Percentiles rank a stretch among this genome's conserved stretches.
Conservation (phyloP, 345 rosid species). For the Populus pruinosa region DNA sequence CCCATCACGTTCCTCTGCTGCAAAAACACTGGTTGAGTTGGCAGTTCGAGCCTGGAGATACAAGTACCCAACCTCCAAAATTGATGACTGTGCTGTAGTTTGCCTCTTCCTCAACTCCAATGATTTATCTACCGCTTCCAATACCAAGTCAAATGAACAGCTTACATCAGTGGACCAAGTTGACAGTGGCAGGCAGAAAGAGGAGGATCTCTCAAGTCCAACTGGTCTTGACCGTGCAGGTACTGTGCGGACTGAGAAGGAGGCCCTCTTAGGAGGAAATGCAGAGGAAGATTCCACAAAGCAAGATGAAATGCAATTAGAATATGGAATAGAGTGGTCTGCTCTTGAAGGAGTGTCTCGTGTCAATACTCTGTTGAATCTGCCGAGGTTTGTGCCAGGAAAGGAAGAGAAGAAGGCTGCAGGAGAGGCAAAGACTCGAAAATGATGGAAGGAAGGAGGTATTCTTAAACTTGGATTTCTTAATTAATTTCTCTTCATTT, state of each 20-base stretch:
- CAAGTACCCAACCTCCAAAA: slow-evolving; percentile 89
- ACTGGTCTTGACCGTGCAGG: slow-evolving; percentile 36
- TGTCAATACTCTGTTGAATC: slow-evolving; percentile 68
- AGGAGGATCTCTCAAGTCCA: slow-evolving; percentile 20
- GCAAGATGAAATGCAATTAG: slow-evolving; percentile 42
- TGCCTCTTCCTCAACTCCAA: slow-evolving; percentile 77
- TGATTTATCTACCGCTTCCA: slow-evolving; percentile 42
- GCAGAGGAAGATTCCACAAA: slow-evolving; percentile 38
- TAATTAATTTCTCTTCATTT: slow-evolving; percentile 8
- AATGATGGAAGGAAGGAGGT: slow-evolving; percentile 15
- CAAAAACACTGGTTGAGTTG: slow-evolving; percentile 74
- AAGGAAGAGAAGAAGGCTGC: slow-evolving; percentile 41
- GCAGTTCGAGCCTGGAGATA: slow-evolving; percentile 90
- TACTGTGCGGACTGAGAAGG: slow-evolving; percentile 36
- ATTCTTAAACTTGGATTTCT: slow-evolving; percentile 12
- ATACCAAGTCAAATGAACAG: slow-evolving; percentile 35
- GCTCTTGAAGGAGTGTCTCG: slow-evolving; percentile 97
- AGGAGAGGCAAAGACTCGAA: slow-evolving; percentile 13
- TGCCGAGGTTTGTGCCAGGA: slow-evolving; percentile 77
- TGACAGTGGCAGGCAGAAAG: slow-evolving; percentile 29
- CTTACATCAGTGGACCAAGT: slow-evolving; percentile 17
- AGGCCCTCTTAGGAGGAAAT: slow-evolving; percentile 33
- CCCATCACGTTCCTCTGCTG: slow-evolving; percentile 64
- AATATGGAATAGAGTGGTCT: slow-evolving; percentile 63
- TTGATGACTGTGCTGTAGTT: slow-evolving; percentile 95